These are phyloP conservation scores for Beta macrorhiza DNA, from an alignment of 179 eudicot genomes.

Conservation along the genomic window DNA sequence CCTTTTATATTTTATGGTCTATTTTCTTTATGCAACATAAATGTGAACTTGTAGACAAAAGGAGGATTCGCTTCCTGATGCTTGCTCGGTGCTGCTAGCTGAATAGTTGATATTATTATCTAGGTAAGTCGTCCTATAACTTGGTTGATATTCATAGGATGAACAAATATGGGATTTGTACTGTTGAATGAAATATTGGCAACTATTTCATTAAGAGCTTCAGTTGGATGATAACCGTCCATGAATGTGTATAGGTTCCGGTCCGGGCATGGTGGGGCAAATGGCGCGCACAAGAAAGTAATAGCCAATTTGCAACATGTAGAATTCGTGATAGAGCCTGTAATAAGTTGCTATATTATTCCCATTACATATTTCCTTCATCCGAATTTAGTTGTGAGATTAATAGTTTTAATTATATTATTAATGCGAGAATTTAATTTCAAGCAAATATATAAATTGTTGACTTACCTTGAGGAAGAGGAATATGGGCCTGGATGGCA, in stretches of 20 bases:
- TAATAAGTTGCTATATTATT: too few species aligned
- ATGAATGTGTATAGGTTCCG: conserved; percentile 18
- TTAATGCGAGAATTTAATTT: too few species aligned
- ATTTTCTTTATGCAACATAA: too few species aligned
- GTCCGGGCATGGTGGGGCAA: conserved; percentile 17
- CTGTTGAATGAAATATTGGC: conserved; percentile 40
- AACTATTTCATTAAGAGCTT: conserved; percentile 1
- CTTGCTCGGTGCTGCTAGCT: too few species aligned
- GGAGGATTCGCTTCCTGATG: too few species aligned
- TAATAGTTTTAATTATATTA: too few species aligned
- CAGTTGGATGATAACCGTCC: conserved; percentile 36
- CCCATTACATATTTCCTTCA: too few species aligned
- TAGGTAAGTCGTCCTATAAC: conserved; percentile 23
- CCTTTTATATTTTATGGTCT: too few species aligned
- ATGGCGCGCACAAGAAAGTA: conserved; percentile 17
- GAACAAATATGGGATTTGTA: conserved; percentile 33
- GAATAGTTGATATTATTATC: too few species aligned
- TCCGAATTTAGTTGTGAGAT: too few species aligned
- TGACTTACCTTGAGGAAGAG: neutral
- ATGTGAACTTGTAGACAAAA: too few species aligned
- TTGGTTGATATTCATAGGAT: conserved; percentile 56
- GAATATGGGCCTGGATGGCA: neutral
- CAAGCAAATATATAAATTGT: too few species aligned
- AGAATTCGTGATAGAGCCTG: conserved; percentile 1
- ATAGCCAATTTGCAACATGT: conserved; percentile 19